phyloP scores from a whole-genome alignment of 2,329 filamentous ascomycete genomes.

The Chaetomiaceae sp. region DNA sequence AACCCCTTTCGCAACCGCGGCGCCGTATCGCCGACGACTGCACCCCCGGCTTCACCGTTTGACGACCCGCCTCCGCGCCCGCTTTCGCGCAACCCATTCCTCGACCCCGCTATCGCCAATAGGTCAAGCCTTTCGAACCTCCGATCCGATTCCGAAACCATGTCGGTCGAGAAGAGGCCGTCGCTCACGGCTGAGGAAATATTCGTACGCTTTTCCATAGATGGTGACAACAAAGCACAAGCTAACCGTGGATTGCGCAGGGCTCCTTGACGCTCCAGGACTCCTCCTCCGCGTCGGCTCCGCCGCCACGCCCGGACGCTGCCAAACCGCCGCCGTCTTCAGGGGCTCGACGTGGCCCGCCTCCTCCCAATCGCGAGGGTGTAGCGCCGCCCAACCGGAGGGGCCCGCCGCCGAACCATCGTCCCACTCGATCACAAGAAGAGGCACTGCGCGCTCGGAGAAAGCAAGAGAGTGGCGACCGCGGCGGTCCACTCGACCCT shows the following conservation, averaged over 20 bases:
- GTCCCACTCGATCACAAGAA: slow-evolving; percentile 62
- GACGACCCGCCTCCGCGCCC: slow-evolving; percentile 58
- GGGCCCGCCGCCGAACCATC: slow-evolving; percentile 48
- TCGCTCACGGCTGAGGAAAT: slow-evolving; percentile 63
- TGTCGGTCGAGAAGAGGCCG: slow-evolving; percentile 46
- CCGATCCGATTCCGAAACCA: slow-evolving; percentile 42
- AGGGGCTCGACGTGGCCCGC: slow-evolving; percentile 38
- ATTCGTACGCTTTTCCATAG: slow-evolving; percentile 61
- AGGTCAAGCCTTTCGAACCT: slow-evolving; percentile 32
- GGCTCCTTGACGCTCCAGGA: slow-evolving; percentile 65
- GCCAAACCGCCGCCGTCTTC: slow-evolving; percentile 30
- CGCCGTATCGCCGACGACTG: slow-evolving; percentile 53
- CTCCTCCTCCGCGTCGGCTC: slow-evolving; percentile 35
- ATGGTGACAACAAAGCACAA: slow-evolving; percentile 17
- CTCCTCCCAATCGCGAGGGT: slow-evolving; percentile 44
- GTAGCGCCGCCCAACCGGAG: slow-evolving; percentile 43
- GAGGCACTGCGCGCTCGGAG: slow-evolving; percentile 53
- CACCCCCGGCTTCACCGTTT: slow-evolving; percentile 49
- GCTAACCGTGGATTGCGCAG: slow-evolving; percentile 56
- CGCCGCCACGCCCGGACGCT: slow-evolving; percentile 26
- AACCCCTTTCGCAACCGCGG: slow-evolving; percentile 76
- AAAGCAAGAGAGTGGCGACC: slow-evolving; percentile 36
- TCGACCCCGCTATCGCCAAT: slow-evolving; percentile 48
- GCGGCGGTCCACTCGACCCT: slow-evolving; percentile 33
- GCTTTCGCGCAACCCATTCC: slow-evolving; percentile 70